Percentiles rank a stretch among this genome's conserved stretches.
These are phyloP conservation scores for Zasmidium citrigriseum DNA, from an alignment of 2,329 filamentous ascomycete species.

Conservation along the genomic window DNA sequence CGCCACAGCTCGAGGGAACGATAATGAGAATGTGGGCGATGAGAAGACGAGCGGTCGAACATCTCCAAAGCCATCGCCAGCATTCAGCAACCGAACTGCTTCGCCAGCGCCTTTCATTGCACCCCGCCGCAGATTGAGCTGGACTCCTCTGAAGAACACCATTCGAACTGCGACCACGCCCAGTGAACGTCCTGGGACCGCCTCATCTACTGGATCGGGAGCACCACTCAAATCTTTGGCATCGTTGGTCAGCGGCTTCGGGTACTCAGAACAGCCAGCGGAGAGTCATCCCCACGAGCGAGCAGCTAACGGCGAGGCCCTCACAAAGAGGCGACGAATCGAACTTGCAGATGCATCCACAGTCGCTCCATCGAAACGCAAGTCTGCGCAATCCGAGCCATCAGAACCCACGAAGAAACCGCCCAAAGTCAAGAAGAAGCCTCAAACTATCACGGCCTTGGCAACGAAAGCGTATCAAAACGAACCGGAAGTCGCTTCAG, in stretches of 20 bases:
- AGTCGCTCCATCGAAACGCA: slow-evolving; percentile 1
- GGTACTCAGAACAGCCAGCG: slow-evolving; percentile 9
- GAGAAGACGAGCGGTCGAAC: neutral
- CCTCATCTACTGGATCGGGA: neutral
- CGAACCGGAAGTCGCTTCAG: slow-evolving; percentile 28
- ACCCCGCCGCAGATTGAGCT: slow-evolving; percentile 20
- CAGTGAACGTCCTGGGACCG: neutral
- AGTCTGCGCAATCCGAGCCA: slow-evolving; percentile 6
- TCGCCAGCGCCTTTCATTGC: neutral
- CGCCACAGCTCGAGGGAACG: neutral
- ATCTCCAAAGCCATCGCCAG: neutral
- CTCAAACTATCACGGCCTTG: slow-evolving; percentile 74
- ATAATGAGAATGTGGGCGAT: neutral
- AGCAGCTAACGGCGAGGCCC: slow-evolving; percentile 12
- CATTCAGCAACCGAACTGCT: neutral
- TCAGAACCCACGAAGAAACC: slow-evolving; percentile 38
- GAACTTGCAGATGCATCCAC: slow-evolving; percentile 19
- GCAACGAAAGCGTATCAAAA: slow-evolving; percentile 70
- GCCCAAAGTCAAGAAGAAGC: slow-evolving; percentile 62
- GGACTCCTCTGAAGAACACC: slow-evolving; percentile 22
- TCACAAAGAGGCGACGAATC: slow-evolving; percentile 19
- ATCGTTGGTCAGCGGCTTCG: slow-evolving; percentile 17
- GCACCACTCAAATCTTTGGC: slow-evolving; percentile 10
- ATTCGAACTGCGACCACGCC: neutral
- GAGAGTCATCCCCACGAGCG: neutral